A percentile compares a stretch with the other conserved stretches of the same genome.
Evolutionary conservation across 2,329 filamentous ascomycete genomes (phyloP).

Genomic region (Paecilomyces sp.): DNA sequence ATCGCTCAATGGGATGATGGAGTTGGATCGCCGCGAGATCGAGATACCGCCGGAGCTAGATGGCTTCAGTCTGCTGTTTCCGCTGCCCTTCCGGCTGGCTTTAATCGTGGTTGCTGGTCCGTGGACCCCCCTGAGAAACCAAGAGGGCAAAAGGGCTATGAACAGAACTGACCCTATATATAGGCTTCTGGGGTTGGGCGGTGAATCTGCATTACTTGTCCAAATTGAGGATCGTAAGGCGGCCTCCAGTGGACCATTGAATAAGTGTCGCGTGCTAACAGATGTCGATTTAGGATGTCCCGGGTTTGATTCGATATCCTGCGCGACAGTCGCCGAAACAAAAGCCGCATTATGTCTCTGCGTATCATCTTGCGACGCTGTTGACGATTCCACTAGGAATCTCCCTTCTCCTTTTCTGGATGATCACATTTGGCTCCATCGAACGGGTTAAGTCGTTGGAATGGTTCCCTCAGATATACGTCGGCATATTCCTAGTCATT

Average conservation of each 20-base stretch:
- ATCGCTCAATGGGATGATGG: constrained; percentile 33
- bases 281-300: constrained; percentile 57
- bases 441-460: constrained; percentile 69
- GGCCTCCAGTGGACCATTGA: neutral
- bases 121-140: constrained; percentile 14
- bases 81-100: constrained; percentile 82
- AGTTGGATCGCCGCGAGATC: constrained; percentile 31
- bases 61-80: constrained; percentile 78
- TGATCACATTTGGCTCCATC: constrained; percentile 63
- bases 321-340: constrained; percentile 63
- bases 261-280: constrained; percentile 1
- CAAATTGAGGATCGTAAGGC: constrained; percentile 62
- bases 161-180: constrained; percentile 7
- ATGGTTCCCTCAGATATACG: constrained; percentile 78
- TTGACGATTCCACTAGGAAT: constrained; percentile 63
- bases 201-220: constrained; percentile 83
- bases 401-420: constrained; percentile 78
- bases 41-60: constrained; percentile 49
- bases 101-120: constrained; percentile 78
- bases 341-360: constrained; percentile 68
- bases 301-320: constrained; percentile 79
- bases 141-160: neutral
- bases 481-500: constrained; percentile 62
- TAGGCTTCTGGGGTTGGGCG: constrained; percentile 93
- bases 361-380: constrained; percentile 75